phyloP scores from a whole-genome alignment of 1,139 yeast genomes.

The Pichiaceae sp. region DNA sequence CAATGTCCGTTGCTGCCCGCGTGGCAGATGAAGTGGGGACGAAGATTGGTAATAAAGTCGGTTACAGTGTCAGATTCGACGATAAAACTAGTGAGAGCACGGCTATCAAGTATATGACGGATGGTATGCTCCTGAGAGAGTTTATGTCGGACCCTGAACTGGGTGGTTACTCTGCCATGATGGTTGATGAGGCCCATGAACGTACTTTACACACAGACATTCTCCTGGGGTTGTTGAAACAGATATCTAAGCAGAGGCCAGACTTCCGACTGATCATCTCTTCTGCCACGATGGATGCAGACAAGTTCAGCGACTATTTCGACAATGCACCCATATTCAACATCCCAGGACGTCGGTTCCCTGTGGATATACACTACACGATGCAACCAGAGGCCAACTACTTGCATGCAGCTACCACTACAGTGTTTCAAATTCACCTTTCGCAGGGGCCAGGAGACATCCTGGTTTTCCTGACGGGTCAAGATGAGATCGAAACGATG shows the following conservation, averaged over 20 bases:
- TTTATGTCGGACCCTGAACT: conserved; percentile 70
- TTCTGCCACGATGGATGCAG: conserved; percentile 91
- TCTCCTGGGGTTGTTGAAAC: conserved; percentile 73
- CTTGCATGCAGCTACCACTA: conserved; percentile 78
- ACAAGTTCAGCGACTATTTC: conserved; percentile 73
- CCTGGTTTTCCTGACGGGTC: conserved; percentile 87
- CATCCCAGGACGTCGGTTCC: conserved; percentile 84
- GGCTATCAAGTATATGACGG: conserved; percentile 78
- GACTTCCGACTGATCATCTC: conserved; percentile 74
- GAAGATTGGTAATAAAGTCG: conserved; percentile 69
- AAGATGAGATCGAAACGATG: conserved; percentile 84
- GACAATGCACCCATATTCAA: conserved; percentile 77
- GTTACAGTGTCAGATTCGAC: conserved; percentile 83
- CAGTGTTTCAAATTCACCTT: conserved; percentile 73
- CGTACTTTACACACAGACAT: conserved; percentile 90
- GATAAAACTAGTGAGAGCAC: conserved; percentile 61
- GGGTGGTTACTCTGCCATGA: conserved; percentile 63
- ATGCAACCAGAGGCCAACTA: conserved; percentile 86
- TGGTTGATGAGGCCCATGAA: conserved; percentile 98
- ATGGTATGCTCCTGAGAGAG: conserved; percentile 88
- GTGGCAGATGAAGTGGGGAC: conserved; percentile 84
- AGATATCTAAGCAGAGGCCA: conserved; percentile 51
- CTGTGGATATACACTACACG: conserved; percentile 83
- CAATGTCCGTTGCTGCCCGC: conserved; percentile 85
- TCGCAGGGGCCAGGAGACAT: conserved; percentile 73